These are phyloP conservation scores for Pascua sp. DNA, from an alignment of 1,284 basidiomycete species.

Conservation along the genomic window DNA sequence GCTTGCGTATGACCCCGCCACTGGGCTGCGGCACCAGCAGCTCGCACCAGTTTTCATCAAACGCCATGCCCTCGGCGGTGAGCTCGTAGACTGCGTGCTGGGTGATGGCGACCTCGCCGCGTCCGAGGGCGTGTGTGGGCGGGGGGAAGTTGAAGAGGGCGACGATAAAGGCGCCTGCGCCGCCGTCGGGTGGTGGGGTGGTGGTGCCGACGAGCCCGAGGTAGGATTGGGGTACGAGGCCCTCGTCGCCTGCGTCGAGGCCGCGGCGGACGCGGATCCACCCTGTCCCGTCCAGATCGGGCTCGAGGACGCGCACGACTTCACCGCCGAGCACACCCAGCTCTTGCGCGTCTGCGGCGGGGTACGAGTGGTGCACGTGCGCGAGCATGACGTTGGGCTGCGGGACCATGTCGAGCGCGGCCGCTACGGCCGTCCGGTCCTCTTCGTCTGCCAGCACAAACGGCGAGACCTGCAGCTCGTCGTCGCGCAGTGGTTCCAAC, in stretches of 20 bases:
- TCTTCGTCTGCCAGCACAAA: slow-evolving; percentile 11
- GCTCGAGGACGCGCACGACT: slow-evolving; percentile 21
- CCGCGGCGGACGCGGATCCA: slow-evolving; percentile 18
- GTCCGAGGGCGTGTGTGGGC: slow-evolving; percentile 7
- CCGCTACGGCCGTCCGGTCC: slow-evolving; percentile 13
- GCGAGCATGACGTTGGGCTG: slow-evolving; percentile 5
- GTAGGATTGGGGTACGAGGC: slow-evolving; percentile 13
- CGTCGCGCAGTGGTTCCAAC: slow-evolving; percentile 19
- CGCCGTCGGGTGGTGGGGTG: slow-evolving; percentile 17
- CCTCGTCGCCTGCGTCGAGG: slow-evolving; percentile 10
- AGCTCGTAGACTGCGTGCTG: slow-evolving; percentile 22
- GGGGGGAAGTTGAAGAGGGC: slow-evolving; percentile 21
- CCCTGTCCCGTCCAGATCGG: slow-evolving; percentile 18
- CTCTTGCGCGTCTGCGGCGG: slow-evolving; percentile 6
- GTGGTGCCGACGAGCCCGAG: slow-evolving; percentile 9
- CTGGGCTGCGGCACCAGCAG: slow-evolving; percentile 15
- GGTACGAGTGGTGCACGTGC: slow-evolving; percentile 9
- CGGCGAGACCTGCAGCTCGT: slow-evolving; percentile 20
- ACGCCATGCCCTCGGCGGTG: slow-evolving; percentile 18
- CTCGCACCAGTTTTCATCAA: slow-evolving; percentile 21
- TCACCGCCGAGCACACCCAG: slow-evolving; percentile 9
- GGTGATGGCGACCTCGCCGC: slow-evolving; percentile 10
- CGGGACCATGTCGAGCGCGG: slow-evolving; percentile 2
- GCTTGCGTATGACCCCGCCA: slow-evolving; percentile 1
- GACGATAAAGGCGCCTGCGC: slow-evolving; percentile 11